Evolutionary conservation across 169 alveolate genomes (phyloP), one percentile per base, ranked within the genome.

Genomic region (Haemoproteus tartakovskyi): DNA sequence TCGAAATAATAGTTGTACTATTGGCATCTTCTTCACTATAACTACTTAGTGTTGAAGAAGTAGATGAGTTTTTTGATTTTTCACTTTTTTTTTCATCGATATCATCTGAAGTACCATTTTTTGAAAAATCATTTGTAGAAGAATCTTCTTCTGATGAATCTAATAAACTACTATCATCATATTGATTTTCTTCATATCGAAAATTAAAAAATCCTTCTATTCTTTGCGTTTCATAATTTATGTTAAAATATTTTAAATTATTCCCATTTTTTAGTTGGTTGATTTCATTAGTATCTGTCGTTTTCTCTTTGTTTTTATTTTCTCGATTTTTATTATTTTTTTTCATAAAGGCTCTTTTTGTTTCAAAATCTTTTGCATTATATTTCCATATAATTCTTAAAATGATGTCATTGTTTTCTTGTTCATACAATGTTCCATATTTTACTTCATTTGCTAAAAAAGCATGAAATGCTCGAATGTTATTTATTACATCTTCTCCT

Each of bases 171-270:
- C 78, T 74, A 48, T 78, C 59, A 57, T 74, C 78, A 51, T 74
- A 74, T 21, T 74, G 84, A 48, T 74, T 74, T 40, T 74, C 62
- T 61, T 74, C 84, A 47, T 74, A 74, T 57, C 59, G 54, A 74
- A 74, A 74, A 57, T 74, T 74, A 40, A 74, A 74, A 21, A 74
- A 16, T 3, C 84, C 84, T 40, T 74, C 84, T 26, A 74, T 74
- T 6, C 59, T 74, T 48, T 74, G 84, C 1, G 78, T 74, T 21
- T 74, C 84, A 18, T 74, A 74, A 24, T 74, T 74, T 30, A 74
- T 74, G 19, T 74, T 74, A 41, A 74, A 74, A 3, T 61, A 74
- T 61, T 74, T 74, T 11, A 74, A 36, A 8, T 67, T 70, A 18
- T 40, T 27, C 8, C 19, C 11, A 18, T 26, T 11, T 18, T 41